These are phyloP conservation scores for Puccinia triticina DNA, from an alignment of 1,284 basidiomycete genomes.

Conservation along the genomic window DNA sequence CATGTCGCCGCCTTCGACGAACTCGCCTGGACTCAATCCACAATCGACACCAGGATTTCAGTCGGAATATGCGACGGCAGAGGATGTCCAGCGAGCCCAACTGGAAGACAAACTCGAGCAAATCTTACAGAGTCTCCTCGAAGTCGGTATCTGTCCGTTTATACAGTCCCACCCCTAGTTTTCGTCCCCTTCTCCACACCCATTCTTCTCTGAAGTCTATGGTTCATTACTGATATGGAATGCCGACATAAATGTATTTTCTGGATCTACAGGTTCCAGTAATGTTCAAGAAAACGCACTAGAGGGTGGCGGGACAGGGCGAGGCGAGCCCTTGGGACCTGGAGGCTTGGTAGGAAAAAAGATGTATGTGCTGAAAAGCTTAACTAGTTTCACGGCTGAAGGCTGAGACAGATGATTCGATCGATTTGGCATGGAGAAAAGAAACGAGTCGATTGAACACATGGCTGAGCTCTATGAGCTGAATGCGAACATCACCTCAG, in stretches of 20 bases:
- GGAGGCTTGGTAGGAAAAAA: conserved; percentile 48
- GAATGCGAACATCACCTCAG: conserved; percentile 21
- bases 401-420: neutral
- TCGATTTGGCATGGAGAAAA: neutral
- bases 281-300: conserved; percentile 43
- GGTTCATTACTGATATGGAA: no score
- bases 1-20: conserved; percentile 27
- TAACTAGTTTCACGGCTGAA: neutral
- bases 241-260: no score
- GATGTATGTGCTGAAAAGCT: conserved; percentile 24
- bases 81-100: conserved; percentile 34
- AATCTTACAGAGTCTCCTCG: conserved; percentile 35
- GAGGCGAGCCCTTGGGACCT: conserved; percentile 34
- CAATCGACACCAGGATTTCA: conserved; percentile 34
- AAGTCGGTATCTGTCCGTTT: conserved; percentile 47
- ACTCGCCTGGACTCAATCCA: conserved; percentile 12
- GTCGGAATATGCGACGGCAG: conserved; percentile 18
- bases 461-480: conserved; percentile 47
- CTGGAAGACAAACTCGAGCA: conserved; percentile 46
- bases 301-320: conserved; percentile 25
- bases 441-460: conserved; percentile 41
- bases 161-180: neutral
- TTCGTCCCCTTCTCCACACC: no score
- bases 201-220: no score
- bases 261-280: conserved; percentile 22